These are phyloP conservation scores for Phytophthora sp. DNA, from an alignment of 352 stramenopile genomes.

Conservation along the genomic window DNA sequence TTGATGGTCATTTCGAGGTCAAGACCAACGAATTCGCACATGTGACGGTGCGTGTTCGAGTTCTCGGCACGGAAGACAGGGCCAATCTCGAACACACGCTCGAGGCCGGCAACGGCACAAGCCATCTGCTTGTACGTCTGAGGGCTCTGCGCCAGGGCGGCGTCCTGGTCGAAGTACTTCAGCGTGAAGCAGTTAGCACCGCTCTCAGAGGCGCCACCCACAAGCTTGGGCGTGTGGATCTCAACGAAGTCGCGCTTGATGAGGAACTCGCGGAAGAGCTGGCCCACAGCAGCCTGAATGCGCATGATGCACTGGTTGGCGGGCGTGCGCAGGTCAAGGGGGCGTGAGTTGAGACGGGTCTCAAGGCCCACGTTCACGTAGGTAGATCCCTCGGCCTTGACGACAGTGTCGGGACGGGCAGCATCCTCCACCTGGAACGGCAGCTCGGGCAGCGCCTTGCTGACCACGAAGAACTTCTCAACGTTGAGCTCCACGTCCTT, in stretches of 20 bases:
- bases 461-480: conserved; percentile 95
- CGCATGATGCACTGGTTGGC: conserved; percentile 99
- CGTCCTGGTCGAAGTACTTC: conserved; percentile 98
- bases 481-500: conserved; percentile 96
- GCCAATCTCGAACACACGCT: conserved; percentile 98
- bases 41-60: conserved; percentile 98
- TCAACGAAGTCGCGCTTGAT: conserved; percentile 96
- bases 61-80: conserved; percentile 99
- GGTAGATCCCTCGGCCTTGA: conserved; percentile 84
- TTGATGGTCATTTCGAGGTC: conserved; percentile 99
- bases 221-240: conserved; percentile 99
- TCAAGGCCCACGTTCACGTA: conserved; percentile 91
- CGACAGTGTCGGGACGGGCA: conserved; percentile 82
- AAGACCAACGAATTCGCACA: conserved; percentile 99
- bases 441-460: conserved; percentile 92
- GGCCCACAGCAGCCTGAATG: conserved; percentile 96
- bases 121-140: conserved; percentile 99
- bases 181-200: conserved; percentile 98
- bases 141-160: conserved; percentile 96
- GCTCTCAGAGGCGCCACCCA: conserved; percentile 97
- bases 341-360: conserved; percentile 95
- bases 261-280: conserved; percentile 98
- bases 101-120: conserved; percentile 97
- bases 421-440: conserved; percentile 97
- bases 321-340: conserved; percentile 97